A percentile compares a stretch with the other conserved stretches of the same genome.
phyloP scores from a whole-genome alignment of 129 eudicot genomes.

The Lactuca saligna region DNA sequence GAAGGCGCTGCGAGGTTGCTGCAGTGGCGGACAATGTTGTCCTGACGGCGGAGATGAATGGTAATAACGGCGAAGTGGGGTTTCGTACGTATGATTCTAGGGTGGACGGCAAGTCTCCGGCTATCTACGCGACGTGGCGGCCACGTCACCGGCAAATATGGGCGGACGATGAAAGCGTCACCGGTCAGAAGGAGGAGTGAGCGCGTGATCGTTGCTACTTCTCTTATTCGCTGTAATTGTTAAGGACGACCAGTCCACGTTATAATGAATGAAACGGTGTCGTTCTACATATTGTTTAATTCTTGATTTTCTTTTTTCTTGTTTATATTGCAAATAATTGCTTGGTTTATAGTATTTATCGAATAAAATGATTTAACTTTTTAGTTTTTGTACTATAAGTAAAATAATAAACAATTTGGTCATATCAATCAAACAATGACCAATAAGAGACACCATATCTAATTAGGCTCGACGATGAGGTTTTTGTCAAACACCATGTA shows the following conservation, averaged over 20 bases:
- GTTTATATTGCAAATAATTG: constrained; percentile 27
- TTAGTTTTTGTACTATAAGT: not conserved
- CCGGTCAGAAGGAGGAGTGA: constrained; percentile 40
- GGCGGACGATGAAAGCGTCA: constrained; percentile 29
- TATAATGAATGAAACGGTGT: constrained; percentile 19
- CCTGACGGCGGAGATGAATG: constrained; percentile 39
- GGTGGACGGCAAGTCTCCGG: constrained; percentile 43
- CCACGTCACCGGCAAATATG: constrained; percentile 30
- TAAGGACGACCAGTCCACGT: constrained; percentile 23
- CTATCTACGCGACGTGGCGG: constrained; percentile 59
- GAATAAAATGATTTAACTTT: not conserved
- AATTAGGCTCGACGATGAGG: too few relatives aligned
- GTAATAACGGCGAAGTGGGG: constrained; percentile 30
- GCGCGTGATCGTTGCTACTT: constrained; percentile 16
- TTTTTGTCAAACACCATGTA: too few relatives aligned
- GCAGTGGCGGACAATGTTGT: constrained; percentile 35
- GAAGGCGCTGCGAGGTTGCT: constrained; percentile 19
- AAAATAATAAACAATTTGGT: not conserved
- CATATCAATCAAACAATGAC: not conserved
- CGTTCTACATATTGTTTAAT: constrained; percentile 23
- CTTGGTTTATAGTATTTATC: not conserved
- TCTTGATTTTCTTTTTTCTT: constrained; percentile 32
- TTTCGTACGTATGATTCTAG: constrained; percentile 52
- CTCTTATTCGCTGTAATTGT: constrained; percentile 8
- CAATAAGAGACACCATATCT: too few relatives aligned